phyloP scores from a whole-genome alignment of 1,284 basidiomycete species.

The Ustilago shanxiensis region DNA sequence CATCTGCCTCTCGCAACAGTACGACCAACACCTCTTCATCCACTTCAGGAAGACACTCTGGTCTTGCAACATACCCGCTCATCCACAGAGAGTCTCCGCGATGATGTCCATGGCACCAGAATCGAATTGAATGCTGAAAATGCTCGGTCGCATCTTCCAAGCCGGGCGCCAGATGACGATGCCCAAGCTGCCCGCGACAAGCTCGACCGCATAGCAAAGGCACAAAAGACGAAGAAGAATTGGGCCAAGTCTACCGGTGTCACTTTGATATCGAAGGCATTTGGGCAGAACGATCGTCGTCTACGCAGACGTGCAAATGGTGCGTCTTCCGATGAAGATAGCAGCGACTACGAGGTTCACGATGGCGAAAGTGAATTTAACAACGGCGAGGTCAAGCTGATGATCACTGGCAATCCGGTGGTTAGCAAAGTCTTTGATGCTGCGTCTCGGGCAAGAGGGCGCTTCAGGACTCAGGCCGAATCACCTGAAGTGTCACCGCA shows the following conservation, averaged over 20 bases:
- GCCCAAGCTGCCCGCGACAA: conserved; percentile 44
- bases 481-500: conserved; percentile 31
- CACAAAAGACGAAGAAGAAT: conserved; percentile 38
- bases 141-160: conserved; percentile 12
- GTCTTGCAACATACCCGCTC: conserved; percentile 42
- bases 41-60: conserved; percentile 33
- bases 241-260: conserved; percentile 47
- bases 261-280: conserved; percentile 20
- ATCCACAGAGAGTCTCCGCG: conserved; percentile 14
- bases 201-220: conserved; percentile 49
- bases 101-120: background rate
- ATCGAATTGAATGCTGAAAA: background rate
- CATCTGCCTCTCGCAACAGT: conserved; percentile 10
- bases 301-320: conserved; percentile 33
- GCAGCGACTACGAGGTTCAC: conserved; percentile 15
- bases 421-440: conserved; percentile 37
- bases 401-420: conserved; percentile 56
- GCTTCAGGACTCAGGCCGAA: conserved; percentile 23
- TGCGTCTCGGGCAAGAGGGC: conserved; percentile 21
- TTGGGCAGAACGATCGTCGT: conserved; percentile 28
- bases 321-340: conserved; percentile 30
- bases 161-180: conserved; percentile 33
- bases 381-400: conserved; percentile 54
- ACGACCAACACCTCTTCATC: conserved; percentile 38
- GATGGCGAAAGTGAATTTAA: background rate